phyloP scores from a whole-genome alignment of 2,329 filamentous ascomycete genomes.

The Aspergillus hiratsukae region DNA sequence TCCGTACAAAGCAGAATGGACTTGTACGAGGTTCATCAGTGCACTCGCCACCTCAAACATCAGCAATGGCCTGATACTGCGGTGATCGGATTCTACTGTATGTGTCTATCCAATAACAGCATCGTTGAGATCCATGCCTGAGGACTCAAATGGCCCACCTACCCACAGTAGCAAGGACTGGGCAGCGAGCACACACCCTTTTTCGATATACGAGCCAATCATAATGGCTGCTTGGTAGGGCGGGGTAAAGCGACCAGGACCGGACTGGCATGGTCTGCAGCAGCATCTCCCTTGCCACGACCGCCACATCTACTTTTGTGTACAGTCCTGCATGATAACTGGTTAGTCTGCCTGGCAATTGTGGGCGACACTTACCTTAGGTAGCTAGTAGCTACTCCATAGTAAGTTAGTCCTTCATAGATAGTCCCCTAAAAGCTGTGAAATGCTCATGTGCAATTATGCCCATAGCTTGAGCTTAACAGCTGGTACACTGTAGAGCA shows the following conservation, averaged over 20 bases:
- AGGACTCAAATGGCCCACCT: neutral
- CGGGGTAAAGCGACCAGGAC: slow-evolving; percentile 12
- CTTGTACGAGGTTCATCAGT: neutral
- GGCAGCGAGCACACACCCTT: neutral
- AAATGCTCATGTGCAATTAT: neutral
- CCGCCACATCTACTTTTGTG: neutral
- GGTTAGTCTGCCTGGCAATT: neutral
- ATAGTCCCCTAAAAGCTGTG: neutral
- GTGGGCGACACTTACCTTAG: neutral
- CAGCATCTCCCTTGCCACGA: slow-evolving; percentile 6
- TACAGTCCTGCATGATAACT: neutral
- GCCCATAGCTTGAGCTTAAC: neutral
- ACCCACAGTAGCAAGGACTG: neutral
- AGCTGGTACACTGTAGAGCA: neutral
- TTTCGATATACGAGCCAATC: neutral
- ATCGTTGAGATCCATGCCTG: neutral
- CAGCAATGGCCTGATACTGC: neutral
- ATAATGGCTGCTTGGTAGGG: neutral
- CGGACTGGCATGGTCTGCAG: slow-evolving; percentile 18
- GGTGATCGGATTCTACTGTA: neutral
- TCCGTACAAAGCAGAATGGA: neutral
- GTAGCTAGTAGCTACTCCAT: neutral
- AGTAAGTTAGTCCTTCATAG: neutral
- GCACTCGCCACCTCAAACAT: neutral
- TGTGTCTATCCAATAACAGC: neutral